Evolutionary conservation across 768 basidiomycete species (phyloP).

Genomic region (Collybia mongolica): DNA sequence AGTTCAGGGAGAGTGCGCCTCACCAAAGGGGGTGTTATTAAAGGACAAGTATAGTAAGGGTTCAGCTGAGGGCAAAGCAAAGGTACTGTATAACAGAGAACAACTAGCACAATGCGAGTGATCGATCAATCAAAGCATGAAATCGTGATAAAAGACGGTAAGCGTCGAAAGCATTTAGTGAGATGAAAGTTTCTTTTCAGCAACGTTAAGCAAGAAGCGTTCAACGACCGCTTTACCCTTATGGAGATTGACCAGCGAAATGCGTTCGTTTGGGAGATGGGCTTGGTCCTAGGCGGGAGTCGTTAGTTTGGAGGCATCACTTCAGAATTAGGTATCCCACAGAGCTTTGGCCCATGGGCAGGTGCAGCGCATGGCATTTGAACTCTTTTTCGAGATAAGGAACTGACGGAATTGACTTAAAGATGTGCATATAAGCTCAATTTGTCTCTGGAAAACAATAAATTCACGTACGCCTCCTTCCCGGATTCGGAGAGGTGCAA

Average conservation of each 20-base stretch:
- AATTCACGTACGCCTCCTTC: constrained; percentile 80
- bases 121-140: too few relatives aligned
- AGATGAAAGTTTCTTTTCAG: constrained; percentile 20
- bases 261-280: constrained; percentile 91
- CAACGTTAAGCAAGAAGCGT: constrained; percentile 63
- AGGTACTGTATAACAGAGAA: too few relatives aligned
- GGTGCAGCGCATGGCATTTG: constrained; percentile 83
- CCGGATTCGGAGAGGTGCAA: constrained; percentile 81
- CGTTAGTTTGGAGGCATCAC: constrained; percentile 2
- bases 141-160: too few relatives aligned
- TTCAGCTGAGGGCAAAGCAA: too few relatives aligned
- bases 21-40: too few relatives aligned
- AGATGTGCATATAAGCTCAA: neutral
- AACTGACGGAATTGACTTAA: constrained; percentile 88
- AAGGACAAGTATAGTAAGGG: too few relatives aligned
- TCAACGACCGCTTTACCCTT: constrained; percentile 78
- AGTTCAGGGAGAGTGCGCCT: too few relatives aligned
- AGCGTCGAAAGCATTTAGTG: too few relatives aligned
- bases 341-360: constrained; percentile 92
- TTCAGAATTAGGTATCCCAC: constrained; percentile 20
- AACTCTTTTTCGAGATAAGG: constrained; percentile 94
- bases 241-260: constrained; percentile 78
- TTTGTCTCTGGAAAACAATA: constrained; percentile 1
- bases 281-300: constrained; percentile 70
- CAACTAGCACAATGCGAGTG: too few relatives aligned